A percentile compares a stretch with the other conserved stretches of the same genome.
phyloP scores from a whole-genome alignment of 2,329 filamentous ascomycete genomes.

The Diaporthe destruens region DNA sequence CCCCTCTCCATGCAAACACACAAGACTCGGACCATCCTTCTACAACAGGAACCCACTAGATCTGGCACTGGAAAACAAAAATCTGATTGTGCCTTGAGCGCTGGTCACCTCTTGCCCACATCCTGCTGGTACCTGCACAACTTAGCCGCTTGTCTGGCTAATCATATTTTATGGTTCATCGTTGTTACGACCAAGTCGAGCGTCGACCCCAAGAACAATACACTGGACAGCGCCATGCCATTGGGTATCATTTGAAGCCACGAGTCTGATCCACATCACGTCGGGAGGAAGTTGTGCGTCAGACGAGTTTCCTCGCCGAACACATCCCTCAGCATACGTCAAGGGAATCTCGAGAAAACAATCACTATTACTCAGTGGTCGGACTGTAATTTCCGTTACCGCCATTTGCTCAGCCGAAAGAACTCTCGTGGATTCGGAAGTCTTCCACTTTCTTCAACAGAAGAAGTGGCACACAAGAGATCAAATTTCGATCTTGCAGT shows the following conservation, averaged over 20 bases:
- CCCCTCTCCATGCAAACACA: background rate
- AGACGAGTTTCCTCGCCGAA: background rate
- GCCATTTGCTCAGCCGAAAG: no score
- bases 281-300: background rate
- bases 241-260: background rate
- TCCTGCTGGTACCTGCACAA: background rate
- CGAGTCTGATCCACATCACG: no score
- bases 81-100: background rate
- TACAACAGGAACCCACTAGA: background rate
- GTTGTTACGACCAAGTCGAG: background rate
- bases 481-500: background rate
- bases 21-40: background rate
- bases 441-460: background rate
- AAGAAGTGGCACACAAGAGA: background rate
- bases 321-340: background rate
- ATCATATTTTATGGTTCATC: background rate
- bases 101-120: background rate
- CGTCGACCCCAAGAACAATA: background rate
- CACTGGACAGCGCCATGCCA: background rate
- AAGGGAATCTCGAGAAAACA: background rate
- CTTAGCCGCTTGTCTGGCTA: background rate
- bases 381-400: no score
- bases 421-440: background rate
- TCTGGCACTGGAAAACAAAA: background rate
- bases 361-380: no score